phyloP scores from a whole-genome alignment of 2,329 filamentous ascomycete species.

The Amesomyces nigricolor region DNA sequence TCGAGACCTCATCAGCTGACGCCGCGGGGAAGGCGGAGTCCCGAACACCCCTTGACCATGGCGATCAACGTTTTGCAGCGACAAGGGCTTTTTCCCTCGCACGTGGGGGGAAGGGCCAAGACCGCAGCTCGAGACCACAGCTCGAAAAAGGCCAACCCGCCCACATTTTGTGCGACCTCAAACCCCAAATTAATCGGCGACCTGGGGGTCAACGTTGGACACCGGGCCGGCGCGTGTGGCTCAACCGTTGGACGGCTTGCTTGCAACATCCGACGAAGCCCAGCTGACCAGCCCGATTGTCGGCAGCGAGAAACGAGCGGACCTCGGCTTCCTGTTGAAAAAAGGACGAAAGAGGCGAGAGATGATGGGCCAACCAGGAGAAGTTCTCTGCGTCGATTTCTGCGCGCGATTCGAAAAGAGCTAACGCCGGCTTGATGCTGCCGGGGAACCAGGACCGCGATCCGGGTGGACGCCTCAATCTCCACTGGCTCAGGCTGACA shows the following conservation, averaged over 20 bases:
- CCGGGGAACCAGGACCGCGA: slow-evolving; percentile 3
- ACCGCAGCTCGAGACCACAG: neutral
- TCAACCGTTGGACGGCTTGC: neutral
- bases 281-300: neutral
- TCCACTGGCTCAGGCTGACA: neutral
- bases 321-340: neutral
- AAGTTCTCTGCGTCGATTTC: slow-evolving; percentile 11
- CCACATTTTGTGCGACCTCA: slow-evolving; percentile 6
- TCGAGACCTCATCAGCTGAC: no score
- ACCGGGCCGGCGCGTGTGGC: slow-evolving; percentile 7
- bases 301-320: neutral
- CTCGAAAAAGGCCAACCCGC: neutral
- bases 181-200: slow-evolving; percentile 15
- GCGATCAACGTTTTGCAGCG: no score
- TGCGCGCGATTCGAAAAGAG: neutral
- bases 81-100: neutral
- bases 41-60: no score
- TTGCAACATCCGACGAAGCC: neutral
- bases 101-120: neutral
- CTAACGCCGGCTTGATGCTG: slow-evolving; percentile 1
- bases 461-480: slow-evolving; percentile 7
- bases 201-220: slow-evolving; percentile 12
- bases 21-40: no score
- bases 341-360: neutral
- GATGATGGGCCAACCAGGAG: neutral